Evolutionary conservation across 2,329 filamentous ascomycete species (phyloP).

Genomic region (Graphilbum sp.): DNA sequence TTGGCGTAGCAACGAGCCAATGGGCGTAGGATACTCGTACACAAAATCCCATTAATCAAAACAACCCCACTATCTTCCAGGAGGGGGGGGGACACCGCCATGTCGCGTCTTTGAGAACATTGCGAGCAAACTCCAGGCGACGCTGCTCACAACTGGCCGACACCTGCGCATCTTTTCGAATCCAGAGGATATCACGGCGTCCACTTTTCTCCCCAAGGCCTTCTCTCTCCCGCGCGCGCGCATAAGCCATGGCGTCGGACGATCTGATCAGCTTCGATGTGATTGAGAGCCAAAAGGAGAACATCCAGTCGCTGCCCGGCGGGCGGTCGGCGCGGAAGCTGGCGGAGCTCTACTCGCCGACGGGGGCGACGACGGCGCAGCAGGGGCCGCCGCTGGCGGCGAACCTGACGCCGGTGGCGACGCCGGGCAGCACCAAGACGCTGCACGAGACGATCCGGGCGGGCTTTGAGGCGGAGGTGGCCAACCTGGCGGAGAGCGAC

Average conservation of each 20-base stretch:
- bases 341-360: constrained; percentile 61
- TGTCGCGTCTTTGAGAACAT: too few relatives aligned
- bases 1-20: too few relatives aligned
- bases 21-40: too few relatives aligned
- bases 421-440: constrained; percentile 53
- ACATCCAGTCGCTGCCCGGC: constrained; percentile 83
- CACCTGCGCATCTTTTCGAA: too few relatives aligned
- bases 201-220: too few relatives aligned
- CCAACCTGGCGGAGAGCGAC: constrained; percentile 67
- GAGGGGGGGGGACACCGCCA: too few relatives aligned
- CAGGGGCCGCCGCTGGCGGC: constrained; percentile 30
- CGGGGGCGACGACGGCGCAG: constrained; percentile 26
- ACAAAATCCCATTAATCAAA: too few relatives aligned
- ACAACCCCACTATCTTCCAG: too few relatives aligned
- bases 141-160: too few relatives aligned
- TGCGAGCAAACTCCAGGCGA: too few relatives aligned
- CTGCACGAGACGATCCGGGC: constrained; percentile 65
- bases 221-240: too few relatives aligned
- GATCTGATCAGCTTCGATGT: constrained; percentile 67
- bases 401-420: constrained; percentile 30
- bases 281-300: constrained; percentile 94
- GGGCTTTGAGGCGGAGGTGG: constrained; percentile 74
- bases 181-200: too few relatives aligned
- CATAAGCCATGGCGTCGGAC: constrained; percentile 15
- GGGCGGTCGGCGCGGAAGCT: constrained; percentile 80